Base-by-base conservation (phyloP, 2,329 filamentous ascomycete species). In the Pyrenochaeta sp. region DNA sequence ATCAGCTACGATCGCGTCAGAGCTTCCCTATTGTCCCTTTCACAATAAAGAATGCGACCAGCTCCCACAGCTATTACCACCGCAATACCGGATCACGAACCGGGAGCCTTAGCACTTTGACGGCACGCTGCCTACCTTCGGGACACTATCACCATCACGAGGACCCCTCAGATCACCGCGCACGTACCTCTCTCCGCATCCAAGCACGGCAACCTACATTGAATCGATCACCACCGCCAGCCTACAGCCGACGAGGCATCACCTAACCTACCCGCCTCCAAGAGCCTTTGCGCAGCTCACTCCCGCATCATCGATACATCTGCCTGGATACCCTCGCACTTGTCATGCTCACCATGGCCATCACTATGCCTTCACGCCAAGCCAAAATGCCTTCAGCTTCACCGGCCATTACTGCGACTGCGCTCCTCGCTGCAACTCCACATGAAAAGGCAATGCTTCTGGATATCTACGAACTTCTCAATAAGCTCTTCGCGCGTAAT, bases 401-500 rank as follows among this genome's bases (percentile, higher is more conserved):
- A 37, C 56, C 66, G n/a, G 39, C 45, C 32, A 64, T 73, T 42
- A 67, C 68, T 30, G 62, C 67, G 10, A 61, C 59, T 5, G 28
- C 61, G 3, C 66, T 75, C 24, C 60, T 74, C 27, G 49, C 49
- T 28, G 65, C 67, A 30, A 50, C 58, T 0, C 37, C 56, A 10
- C 65, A 70, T 27, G 73, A 77, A 27, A 73, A 72, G 22, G 67
- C 72, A 30, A 68, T 70, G 56, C 73, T 78, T 1, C 44, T 62
- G 45, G 76, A 80, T 56, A 72, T 83, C 71, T 56, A 79, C 70
- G 67, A 85, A 49, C 79, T 93, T 46, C 86, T 97, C 44, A 83
- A 90, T 70, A 85, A 91, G 65, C 86, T 96, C 69, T 86, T 89
- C 77, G 88, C 92, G 74, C 91, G 93, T 69, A 95, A 97, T 81